phyloP scores from a whole-genome alignment of 75 land plant genomes.

The Cryptomeria japonica region DNA sequence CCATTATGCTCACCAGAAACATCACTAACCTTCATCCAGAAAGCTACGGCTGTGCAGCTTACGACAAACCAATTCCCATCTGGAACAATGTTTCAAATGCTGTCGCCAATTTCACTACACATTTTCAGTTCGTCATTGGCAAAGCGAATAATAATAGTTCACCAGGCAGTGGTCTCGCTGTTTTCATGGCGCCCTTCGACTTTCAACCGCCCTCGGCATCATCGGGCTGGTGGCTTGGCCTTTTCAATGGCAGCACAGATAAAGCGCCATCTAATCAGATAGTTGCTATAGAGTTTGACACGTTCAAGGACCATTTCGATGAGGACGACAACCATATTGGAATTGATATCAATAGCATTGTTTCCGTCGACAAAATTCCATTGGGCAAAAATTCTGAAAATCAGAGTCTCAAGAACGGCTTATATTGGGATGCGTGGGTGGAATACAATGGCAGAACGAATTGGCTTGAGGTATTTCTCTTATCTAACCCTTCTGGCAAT shows the following conservation, averaged over 20 bases:
- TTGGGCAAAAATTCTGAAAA: not conserved
- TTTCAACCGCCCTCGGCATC: not conserved
- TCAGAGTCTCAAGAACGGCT: not conserved
- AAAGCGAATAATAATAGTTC: not conserved
- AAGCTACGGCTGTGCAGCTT: not conserved
- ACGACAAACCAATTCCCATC: not conserved
- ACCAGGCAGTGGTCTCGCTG: slow-evolving; percentile 18
- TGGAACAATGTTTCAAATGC: not conserved
- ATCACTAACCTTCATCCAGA: too few species aligned
- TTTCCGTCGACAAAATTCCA: not conserved
- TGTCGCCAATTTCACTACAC: not conserved
- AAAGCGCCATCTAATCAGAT: not conserved
- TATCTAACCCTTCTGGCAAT: too few species aligned
- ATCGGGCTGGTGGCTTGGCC: slow-evolving; percentile 16
- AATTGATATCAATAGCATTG: slow-evolving; percentile 37
- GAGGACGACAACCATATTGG: slow-evolving; percentile 44
- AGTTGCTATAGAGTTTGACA: slow-evolving; percentile 56
- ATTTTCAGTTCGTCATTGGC: not conserved
- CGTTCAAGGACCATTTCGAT: slow-evolving; percentile 26
- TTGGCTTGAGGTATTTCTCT: slow-evolving; percentile 14
- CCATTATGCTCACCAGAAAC: too few species aligned
- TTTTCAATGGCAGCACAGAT: slow-evolving; percentile 1
- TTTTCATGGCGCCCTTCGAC: slow-evolving; percentile 9
- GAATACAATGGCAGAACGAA: slow-evolving; percentile 16
- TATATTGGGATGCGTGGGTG: slow-evolving; percentile 11